phyloP scores from a whole-genome alignment of 176 grass and related monocot species.

The Calamus simplicifolius region DNA sequence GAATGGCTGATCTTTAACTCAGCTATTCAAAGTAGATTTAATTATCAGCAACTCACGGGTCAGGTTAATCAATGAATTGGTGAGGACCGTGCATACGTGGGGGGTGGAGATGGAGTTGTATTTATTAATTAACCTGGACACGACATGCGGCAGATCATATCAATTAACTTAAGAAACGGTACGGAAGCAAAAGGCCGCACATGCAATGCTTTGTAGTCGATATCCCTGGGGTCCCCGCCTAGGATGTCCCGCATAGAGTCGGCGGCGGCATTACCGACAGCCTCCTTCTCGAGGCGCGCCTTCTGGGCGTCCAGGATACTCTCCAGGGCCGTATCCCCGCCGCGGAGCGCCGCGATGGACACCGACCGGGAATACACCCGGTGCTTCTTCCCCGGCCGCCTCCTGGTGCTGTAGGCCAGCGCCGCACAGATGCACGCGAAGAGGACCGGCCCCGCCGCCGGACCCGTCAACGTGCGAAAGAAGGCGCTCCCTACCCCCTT shows the following conservation, averaged over 20 bases:
- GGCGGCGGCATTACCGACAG: not conserved
- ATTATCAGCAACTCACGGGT: no score
- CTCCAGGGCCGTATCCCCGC: not conserved
- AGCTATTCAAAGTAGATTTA: no score
- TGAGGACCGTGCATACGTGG: no score
- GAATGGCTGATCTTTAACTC: no score
- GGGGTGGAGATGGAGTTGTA: no score
- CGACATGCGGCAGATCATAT: no score
- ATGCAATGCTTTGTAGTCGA: not conserved
- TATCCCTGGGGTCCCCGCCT: not conserved
- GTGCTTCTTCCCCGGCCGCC: not conserved
- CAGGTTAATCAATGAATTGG: no score
- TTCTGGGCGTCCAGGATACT: not conserved
- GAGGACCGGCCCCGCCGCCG: constrained; percentile 9
- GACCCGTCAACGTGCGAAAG: not conserved
- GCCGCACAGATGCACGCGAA: constrained; percentile 17
- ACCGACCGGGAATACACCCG: not conserved
- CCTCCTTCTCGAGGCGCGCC: not conserved
- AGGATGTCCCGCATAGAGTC: not conserved
- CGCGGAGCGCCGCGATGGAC: not conserved
- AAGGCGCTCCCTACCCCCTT: no score
- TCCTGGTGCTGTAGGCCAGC: not conserved
- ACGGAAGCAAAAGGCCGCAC: not conserved
- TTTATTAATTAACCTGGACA: no score
- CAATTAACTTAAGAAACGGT: no score